Conservation (phyloP, 148 eudicot genomes). For the Fagopyrum tataricum region DNA sequence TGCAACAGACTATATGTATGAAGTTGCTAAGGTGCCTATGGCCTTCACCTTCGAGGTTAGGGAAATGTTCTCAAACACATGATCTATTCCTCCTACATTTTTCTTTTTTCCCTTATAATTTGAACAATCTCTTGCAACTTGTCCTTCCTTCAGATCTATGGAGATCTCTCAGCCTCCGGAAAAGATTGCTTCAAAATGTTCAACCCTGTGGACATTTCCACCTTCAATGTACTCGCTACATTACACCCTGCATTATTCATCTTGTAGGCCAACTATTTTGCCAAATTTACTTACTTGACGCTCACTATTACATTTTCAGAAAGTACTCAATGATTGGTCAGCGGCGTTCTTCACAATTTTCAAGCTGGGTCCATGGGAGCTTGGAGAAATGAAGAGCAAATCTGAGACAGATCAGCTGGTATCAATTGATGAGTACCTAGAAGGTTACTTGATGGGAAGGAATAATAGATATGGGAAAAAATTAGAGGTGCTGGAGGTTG, state of each 20-base stretch:
- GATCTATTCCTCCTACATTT: neutral
- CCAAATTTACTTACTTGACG: neutral
- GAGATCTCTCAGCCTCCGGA: slow-evolving; percentile 65
- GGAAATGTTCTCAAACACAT: slow-evolving; percentile 12
- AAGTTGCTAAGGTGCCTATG: slow-evolving; percentile 89
- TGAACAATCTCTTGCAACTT: neutral
- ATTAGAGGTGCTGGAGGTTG: slow-evolving; percentile 81
- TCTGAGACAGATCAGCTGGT: slow-evolving; percentile 42
- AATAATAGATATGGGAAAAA: slow-evolving; percentile 82
- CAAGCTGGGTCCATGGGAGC: slow-evolving; percentile 54
- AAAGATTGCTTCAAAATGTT: slow-evolving; percentile 97
- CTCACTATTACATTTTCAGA: slow-evolving; percentile 33
- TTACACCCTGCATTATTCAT: slow-evolving; percentile 3
- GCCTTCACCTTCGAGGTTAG: slow-evolving; percentile 96
- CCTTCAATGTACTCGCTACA: slow-evolving; percentile 52
- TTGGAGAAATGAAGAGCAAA: slow-evolving; percentile 36
- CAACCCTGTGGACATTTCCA: slow-evolving; percentile 66
- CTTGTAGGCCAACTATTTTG: neutral
- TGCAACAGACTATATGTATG: slow-evolving; percentile 90
- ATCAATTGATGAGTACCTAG: slow-evolving; percentile 83
- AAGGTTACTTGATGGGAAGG: slow-evolving; percentile 79
- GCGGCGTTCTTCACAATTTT: slow-evolving; percentile 75
- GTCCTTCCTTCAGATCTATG: slow-evolving; percentile 60
- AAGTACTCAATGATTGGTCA: slow-evolving; percentile 85
- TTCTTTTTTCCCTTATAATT: neutral